phyloP scores from a whole-genome alignment of 2,329 filamentous ascomycete genomes.

The Fusarium torulosum region DNA sequence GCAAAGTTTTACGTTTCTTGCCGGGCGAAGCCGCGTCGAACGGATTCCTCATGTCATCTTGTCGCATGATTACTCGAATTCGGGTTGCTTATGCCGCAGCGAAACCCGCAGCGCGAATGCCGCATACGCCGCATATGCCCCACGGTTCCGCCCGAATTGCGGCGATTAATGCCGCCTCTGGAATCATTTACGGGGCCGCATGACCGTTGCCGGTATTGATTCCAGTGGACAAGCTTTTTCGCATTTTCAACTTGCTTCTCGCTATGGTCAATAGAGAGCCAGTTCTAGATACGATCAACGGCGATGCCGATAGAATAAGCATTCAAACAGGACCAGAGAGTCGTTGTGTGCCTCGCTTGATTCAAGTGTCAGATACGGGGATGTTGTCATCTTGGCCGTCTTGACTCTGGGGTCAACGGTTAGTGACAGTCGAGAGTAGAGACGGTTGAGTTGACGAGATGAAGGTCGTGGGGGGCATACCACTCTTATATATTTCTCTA shows the following conservation, averaged over 20 bases:
- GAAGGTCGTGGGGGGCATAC: no score
- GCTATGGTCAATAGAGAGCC: background rate
- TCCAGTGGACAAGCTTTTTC: background rate
- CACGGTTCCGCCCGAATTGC: slow-evolving; percentile 22
- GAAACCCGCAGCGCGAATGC: slow-evolving; percentile 1
- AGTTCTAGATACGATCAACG: background rate
- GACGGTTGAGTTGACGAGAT: background rate
- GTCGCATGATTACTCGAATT: slow-evolving; percentile 26
- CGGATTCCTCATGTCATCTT: slow-evolving; percentile 28
- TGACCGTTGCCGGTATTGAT: background rate
- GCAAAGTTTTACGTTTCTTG: slow-evolving; percentile 4
- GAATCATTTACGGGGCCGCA: background rate
- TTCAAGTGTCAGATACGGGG: background rate
- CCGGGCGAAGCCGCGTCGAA: slow-evolving; percentile 23
- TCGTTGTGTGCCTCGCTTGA: background rate
- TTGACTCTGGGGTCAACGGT: background rate
- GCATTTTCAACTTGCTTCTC: background rate
- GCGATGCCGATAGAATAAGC: background rate
- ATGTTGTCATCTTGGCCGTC: background rate
- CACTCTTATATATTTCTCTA: no score
- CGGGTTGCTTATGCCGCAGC: slow-evolving; percentile 21
- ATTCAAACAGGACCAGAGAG: background rate
- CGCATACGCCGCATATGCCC: slow-evolving; percentile 5
- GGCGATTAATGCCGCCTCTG: slow-evolving; percentile 1
- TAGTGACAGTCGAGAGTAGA: background rate